phyloP scores from a whole-genome alignment of 768 basidiomycete species.

The Termitomyces sp. region DNA sequence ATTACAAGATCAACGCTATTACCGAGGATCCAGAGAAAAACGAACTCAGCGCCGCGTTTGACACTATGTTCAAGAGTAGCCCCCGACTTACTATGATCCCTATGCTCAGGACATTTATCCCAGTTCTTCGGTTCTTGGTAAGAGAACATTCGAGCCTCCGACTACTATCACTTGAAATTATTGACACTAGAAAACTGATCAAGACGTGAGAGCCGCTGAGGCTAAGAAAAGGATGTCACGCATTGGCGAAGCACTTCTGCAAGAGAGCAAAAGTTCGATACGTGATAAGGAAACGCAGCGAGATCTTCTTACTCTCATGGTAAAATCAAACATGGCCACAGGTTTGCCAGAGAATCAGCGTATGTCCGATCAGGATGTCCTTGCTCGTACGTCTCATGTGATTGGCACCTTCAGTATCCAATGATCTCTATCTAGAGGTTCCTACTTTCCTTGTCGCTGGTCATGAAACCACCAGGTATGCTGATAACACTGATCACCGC shows the following conservation, averaged over 20 bases:
- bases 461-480: conserved; percentile 38
- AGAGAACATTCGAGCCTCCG: conserved; percentile 12
- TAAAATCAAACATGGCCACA: conserved; percentile 48
- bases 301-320: conserved; percentile 12
- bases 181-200: conserved; percentile 10
- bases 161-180: neutral
- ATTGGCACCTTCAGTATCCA: neutral
- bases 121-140: conserved; percentile 29
- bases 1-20: conserved; percentile 21
- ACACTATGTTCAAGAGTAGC: conserved; percentile 36
- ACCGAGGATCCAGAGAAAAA: conserved; percentile 22
- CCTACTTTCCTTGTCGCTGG: conserved; percentile 44
- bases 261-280: conserved; percentile 32
- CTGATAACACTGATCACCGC: neutral
- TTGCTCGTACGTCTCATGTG: conserved; percentile 6
- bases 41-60: conserved; percentile 42
- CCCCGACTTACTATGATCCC: conserved; percentile 19
- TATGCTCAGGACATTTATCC: conserved; percentile 14
- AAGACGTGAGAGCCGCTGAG: conserved; percentile 7
- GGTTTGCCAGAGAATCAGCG: conserved; percentile 21
- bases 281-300: conserved; percentile 15
- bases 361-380: conserved; percentile 14
- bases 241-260: conserved; percentile 37
- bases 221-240: conserved; percentile 30
- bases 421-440: conserved; percentile 27